Evolutionary conservation across 2,329 filamentous ascomycete genomes (phyloP).

Genomic region (Colletotrichum liaoningense): DNA sequence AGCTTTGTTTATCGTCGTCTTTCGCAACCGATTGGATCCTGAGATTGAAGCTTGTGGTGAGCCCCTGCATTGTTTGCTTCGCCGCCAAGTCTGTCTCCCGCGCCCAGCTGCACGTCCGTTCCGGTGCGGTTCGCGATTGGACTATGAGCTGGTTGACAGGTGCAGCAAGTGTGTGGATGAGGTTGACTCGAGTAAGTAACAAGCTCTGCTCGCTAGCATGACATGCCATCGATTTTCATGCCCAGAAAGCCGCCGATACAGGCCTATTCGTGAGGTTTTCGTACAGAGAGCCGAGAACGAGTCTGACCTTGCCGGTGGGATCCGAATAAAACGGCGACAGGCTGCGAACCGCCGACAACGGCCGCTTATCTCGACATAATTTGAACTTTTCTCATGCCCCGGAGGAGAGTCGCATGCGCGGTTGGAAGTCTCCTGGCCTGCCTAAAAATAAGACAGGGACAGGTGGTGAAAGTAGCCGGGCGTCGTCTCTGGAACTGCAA

Average conservation of each 20-base stretch:
- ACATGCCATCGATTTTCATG: not conserved
- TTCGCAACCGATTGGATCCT: conserved; percentile 2
- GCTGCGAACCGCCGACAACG: not conserved
- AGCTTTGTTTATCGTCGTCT: not conserved
- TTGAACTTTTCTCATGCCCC: not conserved
- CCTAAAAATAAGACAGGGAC: not conserved
- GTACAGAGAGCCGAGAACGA: conserved; percentile 1
- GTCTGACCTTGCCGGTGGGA: not conserved
- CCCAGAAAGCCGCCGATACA: not conserved
- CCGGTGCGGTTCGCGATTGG: conserved; percentile 30
- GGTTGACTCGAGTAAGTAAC: conserved; percentile 8
- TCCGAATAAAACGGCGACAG: not conserved
- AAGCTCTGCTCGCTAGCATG: not conserved
- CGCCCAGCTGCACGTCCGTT: not conserved
- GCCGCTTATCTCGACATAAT: not conserved
- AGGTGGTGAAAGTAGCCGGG: not conserved
- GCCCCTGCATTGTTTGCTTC: conserved; percentile 5
- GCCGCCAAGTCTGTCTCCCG: not conserved
- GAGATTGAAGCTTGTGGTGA: conserved; percentile 1
- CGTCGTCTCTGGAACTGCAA: not conserved
- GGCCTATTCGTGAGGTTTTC: not conserved
- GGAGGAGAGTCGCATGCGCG: not conserved
- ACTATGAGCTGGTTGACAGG: conserved; percentile 19
- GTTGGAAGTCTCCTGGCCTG: not conserved
- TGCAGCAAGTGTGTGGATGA: not conserved